Percentiles rank a stretch among this genome's conserved stretches.
phyloP scores from a whole-genome alignment of 345 rosid species.

The Murraya koenigii region DNA sequence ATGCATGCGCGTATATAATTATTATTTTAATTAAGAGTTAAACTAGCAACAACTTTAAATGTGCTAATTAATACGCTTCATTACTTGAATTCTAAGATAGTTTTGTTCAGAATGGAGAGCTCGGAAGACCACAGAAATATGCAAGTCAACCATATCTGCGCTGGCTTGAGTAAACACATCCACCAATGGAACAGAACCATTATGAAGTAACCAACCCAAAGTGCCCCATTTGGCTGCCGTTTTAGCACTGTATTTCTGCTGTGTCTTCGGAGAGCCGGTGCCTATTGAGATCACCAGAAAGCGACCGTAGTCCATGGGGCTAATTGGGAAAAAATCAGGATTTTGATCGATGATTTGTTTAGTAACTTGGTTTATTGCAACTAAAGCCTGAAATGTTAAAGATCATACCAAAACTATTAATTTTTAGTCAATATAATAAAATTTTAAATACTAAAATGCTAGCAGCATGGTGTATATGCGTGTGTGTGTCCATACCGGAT shows the following conservation, averaged over 20 bases:
- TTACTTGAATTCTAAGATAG: constrained; percentile 51
- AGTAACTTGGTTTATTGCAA: constrained; percentile 52
- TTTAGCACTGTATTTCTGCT: constrained; percentile 29
- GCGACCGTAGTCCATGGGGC: constrained; percentile 34
- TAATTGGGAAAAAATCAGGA: constrained; percentile 25
- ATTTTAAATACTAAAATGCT: no score
- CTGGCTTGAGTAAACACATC: constrained; percentile 51
- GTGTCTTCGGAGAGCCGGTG: constrained; percentile 27
- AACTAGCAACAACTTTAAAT: neutral
- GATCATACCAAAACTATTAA: no score
- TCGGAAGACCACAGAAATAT: constrained; percentile 35
- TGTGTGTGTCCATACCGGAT: constrained; percentile 27
- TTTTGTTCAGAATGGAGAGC: constrained; percentile 31
- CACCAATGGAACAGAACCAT: constrained; percentile 29
- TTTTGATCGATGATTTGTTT: constrained; percentile 29
- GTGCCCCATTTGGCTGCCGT: constrained; percentile 43
- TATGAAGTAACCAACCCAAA: constrained; percentile 34
- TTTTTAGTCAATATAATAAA: no score
- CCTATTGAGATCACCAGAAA: constrained; percentile 41
- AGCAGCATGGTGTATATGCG: no score
- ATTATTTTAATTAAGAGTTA: neutral
- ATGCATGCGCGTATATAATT: neutral
- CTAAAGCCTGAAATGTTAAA: constrained; percentile 31
- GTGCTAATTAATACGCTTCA: no score
- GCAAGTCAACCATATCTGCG: constrained; percentile 48